Percentiles rank a stretch among this genome's conserved stretches.
phyloP scores from a whole-genome alignment of 164 flowering plant genomes.

The Malania oleifera region DNA sequence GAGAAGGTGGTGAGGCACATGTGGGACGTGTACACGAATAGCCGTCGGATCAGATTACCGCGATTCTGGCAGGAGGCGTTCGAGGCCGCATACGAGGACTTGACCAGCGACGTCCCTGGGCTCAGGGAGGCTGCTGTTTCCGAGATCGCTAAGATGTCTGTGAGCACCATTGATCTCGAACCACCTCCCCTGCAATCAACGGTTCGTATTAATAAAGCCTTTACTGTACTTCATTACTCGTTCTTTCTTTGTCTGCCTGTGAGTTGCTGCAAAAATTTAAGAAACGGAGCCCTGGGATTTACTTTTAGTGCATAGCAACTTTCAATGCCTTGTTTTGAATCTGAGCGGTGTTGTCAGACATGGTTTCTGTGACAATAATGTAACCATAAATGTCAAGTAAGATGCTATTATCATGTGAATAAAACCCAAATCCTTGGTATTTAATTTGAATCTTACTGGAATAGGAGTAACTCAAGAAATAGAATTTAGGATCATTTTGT shows the following conservation, averaged over 20 bases:
- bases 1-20: slow-evolving; percentile 94
- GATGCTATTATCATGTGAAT: too few species aligned
- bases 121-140: slow-evolving; percentile 67
- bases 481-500: too few species aligned
- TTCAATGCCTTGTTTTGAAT: neutral
- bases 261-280: neutral
- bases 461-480: too few species aligned
- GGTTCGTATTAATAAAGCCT: slow-evolving; percentile 43
- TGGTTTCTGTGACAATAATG: too few species aligned
- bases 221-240: neutral
- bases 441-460: too few species aligned
- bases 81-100: slow-evolving; percentile 87
- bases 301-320: too few species aligned
- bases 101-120: slow-evolving; percentile 68
- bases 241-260: neutral
- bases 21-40: slow-evolving; percentile 95
- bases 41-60: slow-evolving; percentile 64
- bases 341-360: neutral
- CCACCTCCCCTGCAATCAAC: slow-evolving; percentile 50
- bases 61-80: slow-evolving; percentile 95
- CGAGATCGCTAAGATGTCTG: slow-evolving; percentile 98
- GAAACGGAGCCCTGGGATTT: neutral
- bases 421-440: too few species aligned
- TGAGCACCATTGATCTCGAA: slow-evolving; percentile 51
- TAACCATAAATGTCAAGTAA: too few species aligned